phyloP scores from a whole-genome alignment of 2,329 filamentous ascomycete genomes.

The Mariannaea sp. region DNA sequence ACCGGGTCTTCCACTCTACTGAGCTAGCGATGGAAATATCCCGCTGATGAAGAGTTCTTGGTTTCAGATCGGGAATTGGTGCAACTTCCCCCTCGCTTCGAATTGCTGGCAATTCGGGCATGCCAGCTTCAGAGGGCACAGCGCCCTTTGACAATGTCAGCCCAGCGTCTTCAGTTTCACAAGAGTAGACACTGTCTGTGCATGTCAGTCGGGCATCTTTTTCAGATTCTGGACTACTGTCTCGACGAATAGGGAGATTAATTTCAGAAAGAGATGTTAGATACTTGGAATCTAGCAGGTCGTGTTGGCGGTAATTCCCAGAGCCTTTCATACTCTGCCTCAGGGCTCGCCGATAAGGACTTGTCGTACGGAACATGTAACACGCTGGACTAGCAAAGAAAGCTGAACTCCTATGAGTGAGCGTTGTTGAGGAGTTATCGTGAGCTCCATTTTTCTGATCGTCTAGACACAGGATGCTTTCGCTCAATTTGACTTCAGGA shows the following conservation, averaged over 20 bases:
- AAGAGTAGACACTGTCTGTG: conserved; percentile 57
- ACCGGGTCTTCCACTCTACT: conserved; percentile 60
- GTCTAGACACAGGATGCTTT: neutral
- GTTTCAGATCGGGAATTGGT: conserved; percentile 12
- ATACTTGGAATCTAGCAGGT: conserved; percentile 44
- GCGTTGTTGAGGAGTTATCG: conserved; percentile 33
- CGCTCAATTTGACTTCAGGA: neutral
- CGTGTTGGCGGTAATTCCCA: conserved; percentile 33
- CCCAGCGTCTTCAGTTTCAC: conserved; percentile 31
- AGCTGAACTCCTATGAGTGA: conserved; percentile 51
- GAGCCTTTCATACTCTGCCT: conserved; percentile 51
- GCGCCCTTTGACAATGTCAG: neutral
- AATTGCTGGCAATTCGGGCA: neutral
- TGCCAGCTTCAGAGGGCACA: neutral
- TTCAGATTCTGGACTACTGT: conserved; percentile 48
- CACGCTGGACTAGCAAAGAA: conserved; percentile 58
- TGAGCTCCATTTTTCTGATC: conserved; percentile 6
- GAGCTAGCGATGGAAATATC: conserved; percentile 51
- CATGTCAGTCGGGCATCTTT: conserved; percentile 46
- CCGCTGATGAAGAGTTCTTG: conserved; percentile 40
- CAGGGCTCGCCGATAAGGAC: conserved; percentile 60
- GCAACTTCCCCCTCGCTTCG: conserved; percentile 16
- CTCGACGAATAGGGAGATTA: conserved; percentile 47
- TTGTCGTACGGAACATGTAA: conserved; percentile 58
- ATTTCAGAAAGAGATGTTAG: conserved; percentile 48